Evolutionary conservation across 2,329 filamentous ascomycete species (phyloP).

Genomic region (Fusarium hainanense): DNA sequence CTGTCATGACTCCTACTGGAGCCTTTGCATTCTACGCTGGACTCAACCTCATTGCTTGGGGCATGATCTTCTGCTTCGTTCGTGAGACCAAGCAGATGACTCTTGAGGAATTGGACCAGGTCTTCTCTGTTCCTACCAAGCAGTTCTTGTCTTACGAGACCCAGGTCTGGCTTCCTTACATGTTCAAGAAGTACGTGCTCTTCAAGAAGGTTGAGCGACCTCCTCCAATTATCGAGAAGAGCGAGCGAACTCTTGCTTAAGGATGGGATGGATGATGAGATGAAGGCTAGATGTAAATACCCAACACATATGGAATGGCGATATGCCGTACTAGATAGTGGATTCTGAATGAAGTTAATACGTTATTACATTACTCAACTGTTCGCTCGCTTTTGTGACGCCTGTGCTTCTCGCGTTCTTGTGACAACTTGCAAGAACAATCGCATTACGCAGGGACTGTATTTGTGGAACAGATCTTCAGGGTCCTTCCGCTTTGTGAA

Average conservation of each 20-base stretch:
- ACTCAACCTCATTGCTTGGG: conserved; percentile 64
- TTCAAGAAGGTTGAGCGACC: conserved; percentile 4
- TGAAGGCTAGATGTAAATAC: background rate
- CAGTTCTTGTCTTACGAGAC: conserved; percentile 55
- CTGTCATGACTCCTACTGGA: conserved; percentile 51
- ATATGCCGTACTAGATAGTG: background rate
- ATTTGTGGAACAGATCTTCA: background rate
- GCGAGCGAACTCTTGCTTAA: conserved; percentile 16
- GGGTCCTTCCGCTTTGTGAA: background rate
- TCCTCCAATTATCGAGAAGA: conserved; percentile 18
- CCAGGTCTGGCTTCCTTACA: conserved; percentile 28
- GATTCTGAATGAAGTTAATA: background rate
- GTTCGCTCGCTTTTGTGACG: background rate
- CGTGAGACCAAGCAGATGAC: conserved; percentile 67
- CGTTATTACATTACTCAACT: background rate
- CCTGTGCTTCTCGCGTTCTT: background rate
- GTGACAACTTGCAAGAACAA: rapidly evolving
- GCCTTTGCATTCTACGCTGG: conserved; percentile 65
- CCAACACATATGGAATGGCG: background rate
- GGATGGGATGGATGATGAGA: too few species aligned
- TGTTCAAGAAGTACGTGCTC: conserved; percentile 37
- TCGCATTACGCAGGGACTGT: background rate
- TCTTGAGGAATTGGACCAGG: conserved; percentile 62
- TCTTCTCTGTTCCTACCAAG: conserved; percentile 59
- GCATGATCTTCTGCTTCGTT: conserved; percentile 63